Evolutionary conservation across 805 yeast genomes (phyloP).

Genomic region (Ogataea parapolymorpha): DNA sequence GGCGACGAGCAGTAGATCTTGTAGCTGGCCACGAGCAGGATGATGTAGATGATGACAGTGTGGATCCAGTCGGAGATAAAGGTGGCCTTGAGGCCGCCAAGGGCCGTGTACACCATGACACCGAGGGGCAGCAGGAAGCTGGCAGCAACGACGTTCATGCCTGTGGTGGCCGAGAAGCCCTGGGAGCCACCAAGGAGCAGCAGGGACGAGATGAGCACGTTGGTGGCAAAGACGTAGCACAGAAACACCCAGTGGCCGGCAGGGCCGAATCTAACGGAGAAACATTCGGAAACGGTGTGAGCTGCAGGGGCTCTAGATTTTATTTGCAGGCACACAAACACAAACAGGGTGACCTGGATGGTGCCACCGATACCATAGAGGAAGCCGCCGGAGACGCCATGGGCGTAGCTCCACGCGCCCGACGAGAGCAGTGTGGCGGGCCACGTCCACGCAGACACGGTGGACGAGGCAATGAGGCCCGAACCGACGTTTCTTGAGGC

Average conservation of each 20-base stretch:
- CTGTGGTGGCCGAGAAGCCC: constrained; percentile 6
- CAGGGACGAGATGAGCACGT: constrained; percentile 28
- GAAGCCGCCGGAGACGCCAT: constrained; percentile 27
- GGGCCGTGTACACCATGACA: constrained; percentile 32
- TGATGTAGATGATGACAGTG: constrained; percentile 31
- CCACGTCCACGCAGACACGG: constrained; percentile 32
- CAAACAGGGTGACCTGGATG: constrained; percentile 28
- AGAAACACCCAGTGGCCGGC: constrained; percentile 16
- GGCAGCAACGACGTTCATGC: constrained; percentile 23
- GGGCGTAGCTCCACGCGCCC: constrained; percentile 23
- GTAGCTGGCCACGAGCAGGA: constrained; percentile 25
- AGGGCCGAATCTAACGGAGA: constrained; percentile 30
- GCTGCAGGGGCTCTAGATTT: constrained; percentile 29
- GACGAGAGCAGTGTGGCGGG: constrained; percentile 27
- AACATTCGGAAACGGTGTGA: constrained; percentile 32
- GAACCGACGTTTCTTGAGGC: constrained; percentile 17
- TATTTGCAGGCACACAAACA: constrained; percentile 28
- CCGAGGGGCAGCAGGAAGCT: constrained; percentile 33
- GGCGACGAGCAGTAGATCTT: constrained; percentile 25
- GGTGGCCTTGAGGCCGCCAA: constrained; percentile 38
- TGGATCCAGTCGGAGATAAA: constrained; percentile 34
- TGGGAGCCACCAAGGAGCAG: constrained; percentile 26
- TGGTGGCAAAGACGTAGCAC: constrained; percentile 15
- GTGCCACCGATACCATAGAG: constrained; percentile 30
- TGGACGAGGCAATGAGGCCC: constrained; percentile 21